Evolutionary conservation across 306 rosid species (phyloP).

Genomic region (Ammopiptanthus mongolicus): DNA sequence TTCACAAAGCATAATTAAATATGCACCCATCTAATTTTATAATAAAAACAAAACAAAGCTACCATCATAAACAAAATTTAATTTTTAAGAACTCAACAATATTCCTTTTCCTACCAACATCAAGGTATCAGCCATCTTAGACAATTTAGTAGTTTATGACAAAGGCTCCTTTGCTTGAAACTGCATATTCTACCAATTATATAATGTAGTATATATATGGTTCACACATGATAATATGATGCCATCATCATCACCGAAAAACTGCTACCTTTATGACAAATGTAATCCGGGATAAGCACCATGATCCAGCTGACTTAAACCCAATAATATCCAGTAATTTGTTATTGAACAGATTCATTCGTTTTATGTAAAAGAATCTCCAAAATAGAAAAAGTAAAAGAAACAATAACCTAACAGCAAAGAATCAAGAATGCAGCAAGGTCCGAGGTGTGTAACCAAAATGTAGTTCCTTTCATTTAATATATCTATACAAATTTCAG

Average conservation of each 20-base stretch:
- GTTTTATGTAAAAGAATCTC: background rate
- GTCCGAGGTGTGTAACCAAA: background rate
- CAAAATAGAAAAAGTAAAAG: background rate
- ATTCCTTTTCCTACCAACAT: background rate
- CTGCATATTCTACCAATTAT: background rate
- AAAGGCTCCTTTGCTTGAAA: background rate
- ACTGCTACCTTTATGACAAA: conserved; percentile 3
- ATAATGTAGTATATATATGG: background rate
- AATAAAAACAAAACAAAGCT: background rate
- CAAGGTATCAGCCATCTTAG: background rate
- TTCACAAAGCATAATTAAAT: conserved; percentile 9
- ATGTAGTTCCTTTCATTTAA: background rate
- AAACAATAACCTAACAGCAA: background rate
- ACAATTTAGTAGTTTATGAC: background rate
- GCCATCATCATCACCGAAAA: background rate
- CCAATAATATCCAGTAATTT: background rate
- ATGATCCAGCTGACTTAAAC: background rate
- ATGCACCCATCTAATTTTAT: background rate
- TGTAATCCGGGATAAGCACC: background rate
- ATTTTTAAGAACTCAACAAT: background rate
- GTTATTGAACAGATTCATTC: background rate
- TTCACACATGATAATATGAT: background rate
- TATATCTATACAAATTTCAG: background rate
- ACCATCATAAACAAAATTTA: background rate
- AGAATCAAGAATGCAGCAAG: background rate